phyloP scores from a whole-genome alignment of 1,139 yeast genomes.

The Meyerozyma athensensis region DNA sequence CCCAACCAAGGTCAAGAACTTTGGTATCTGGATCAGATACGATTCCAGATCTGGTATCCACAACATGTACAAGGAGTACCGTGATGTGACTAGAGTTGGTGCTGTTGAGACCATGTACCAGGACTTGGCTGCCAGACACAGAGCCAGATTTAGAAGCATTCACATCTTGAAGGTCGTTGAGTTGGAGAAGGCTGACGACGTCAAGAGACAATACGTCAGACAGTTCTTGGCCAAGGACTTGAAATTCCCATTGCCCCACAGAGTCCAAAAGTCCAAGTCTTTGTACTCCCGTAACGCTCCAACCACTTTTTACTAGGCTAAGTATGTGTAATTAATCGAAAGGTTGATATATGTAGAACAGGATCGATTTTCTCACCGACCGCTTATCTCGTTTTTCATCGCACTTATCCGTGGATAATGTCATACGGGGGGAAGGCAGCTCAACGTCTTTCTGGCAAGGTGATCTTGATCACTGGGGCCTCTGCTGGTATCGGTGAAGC shows the following conservation, averaged over 20 bases:
- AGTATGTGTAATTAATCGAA: slow-evolving; percentile 4
- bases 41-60: slow-evolving; percentile 99
- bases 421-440: slow-evolving; percentile 1
- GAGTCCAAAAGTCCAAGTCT: slow-evolving; percentile 88
- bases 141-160: slow-evolving; percentile 99
- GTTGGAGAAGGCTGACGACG: slow-evolving; percentile 95
- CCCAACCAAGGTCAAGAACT: slow-evolving; percentile 99
- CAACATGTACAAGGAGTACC: slow-evolving; percentile 99
- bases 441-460: slow-evolving; percentile 10
- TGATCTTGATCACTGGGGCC: slow-evolving; percentile 33
- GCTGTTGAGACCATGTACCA: slow-evolving; percentile 99
- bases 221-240: slow-evolving; percentile 95
- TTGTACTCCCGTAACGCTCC: slow-evolving; percentile 92
- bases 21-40: slow-evolving; percentile 99
- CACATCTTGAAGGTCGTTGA: slow-evolving; percentile 99
- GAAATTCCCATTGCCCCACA: slow-evolving; percentile 99
- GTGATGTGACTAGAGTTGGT: slow-evolving; percentile 98
- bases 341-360: slow-evolving; percentile 1
- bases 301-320: slow-evolving; percentile 83
- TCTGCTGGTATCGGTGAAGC: slow-evolving; percentile 62
- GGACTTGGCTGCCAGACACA: slow-evolving; percentile 99
- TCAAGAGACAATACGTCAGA: slow-evolving; percentile 98
- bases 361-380: background rate
- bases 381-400: background rate
- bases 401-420: background rate